Evolutionary conservation across 2,329 filamentous ascomycete species (phyloP).

Genomic region (Didymella segeticola): DNA sequence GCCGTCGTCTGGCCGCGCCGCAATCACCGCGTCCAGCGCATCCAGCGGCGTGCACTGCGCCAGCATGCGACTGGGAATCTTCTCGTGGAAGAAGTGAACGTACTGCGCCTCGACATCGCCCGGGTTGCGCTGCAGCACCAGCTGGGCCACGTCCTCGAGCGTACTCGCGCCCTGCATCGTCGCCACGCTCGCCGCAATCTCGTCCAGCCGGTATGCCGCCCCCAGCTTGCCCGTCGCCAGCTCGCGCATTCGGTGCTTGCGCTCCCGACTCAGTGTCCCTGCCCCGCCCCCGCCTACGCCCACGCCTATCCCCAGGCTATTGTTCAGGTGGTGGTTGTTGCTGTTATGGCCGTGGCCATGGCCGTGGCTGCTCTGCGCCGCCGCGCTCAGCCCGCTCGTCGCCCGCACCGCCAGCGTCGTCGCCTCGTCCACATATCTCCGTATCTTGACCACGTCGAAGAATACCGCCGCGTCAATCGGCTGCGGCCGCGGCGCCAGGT

Average conservation of each 20-base stretch:
- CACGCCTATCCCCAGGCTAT: conserved; percentile 44
- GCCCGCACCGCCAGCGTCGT: conserved; percentile 79
- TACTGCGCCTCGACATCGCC: conserved; percentile 77
- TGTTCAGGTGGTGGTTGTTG: conserved; percentile 61
- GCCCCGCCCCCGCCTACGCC: conserved; percentile 63
- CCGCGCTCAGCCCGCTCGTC: conserved; percentile 73
- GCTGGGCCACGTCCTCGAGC: conserved; percentile 75
- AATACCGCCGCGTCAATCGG: conserved; percentile 81
- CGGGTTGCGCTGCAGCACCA: conserved; percentile 75
- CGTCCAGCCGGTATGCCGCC: conserved; percentile 79
- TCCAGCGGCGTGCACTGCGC: conserved; percentile 73
- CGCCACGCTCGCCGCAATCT: conserved; percentile 82
- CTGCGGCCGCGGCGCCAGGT: conserved; percentile 75
- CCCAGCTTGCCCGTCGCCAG: conserved; percentile 80
- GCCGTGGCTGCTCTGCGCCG: conserved; percentile 64
- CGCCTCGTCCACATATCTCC: conserved; percentile 79
- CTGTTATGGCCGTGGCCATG: conserved; percentile 60
- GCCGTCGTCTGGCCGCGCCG: conserved; percentile 66
- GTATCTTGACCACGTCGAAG: conserved; percentile 84
- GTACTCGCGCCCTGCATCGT: conserved; percentile 83
- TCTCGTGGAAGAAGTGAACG: conserved; percentile 93
- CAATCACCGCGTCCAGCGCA: conserved; percentile 72
- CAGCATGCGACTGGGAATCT: conserved; percentile 78
- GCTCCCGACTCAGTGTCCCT: conserved; percentile 74
- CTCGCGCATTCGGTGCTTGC: conserved; percentile 80